phyloP scores from a whole-genome alignment of 202 grass and related monocot species.

The Panicum virgatum region DNA sequence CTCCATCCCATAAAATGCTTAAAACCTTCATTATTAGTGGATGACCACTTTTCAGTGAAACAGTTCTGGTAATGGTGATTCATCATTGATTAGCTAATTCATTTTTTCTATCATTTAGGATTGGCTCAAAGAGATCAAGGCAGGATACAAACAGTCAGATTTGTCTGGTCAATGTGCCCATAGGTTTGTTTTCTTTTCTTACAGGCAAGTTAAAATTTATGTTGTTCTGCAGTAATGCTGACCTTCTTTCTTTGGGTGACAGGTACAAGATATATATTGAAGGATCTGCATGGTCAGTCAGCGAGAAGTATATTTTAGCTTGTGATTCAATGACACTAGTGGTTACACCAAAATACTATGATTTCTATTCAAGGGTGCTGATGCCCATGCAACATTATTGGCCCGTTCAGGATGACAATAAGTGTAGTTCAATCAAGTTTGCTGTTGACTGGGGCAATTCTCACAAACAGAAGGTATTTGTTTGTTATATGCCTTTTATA shows the following conservation, averaged over 20 bases:
- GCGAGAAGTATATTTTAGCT: slow-evolving; percentile 96
- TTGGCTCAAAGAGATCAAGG: slow-evolving; percentile 78
- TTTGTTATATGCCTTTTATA: neutral
- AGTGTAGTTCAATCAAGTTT: slow-evolving; percentile 79
- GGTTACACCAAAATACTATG: slow-evolving; percentile 76
- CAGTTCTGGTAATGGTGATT: slow-evolving; percentile 17
- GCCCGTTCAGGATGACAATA: slow-evolving; percentile 63
- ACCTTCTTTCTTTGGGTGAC: slow-evolving; percentile 21
- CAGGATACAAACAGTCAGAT: slow-evolving; percentile 82
- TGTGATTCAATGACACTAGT: slow-evolving; percentile 85
- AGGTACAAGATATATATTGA: slow-evolving; percentile 99
- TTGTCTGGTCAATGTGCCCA: slow-evolving; percentile 79
- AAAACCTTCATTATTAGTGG: slow-evolving; percentile 2
- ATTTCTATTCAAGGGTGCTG: slow-evolving; percentile 80
- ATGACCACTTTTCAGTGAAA: neutral
- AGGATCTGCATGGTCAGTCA: slow-evolving; percentile 90
- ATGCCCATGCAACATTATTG: slow-evolving; percentile 88
- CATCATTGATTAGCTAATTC: slow-evolving; percentile 30
- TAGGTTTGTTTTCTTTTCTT: slow-evolving; percentile 52
- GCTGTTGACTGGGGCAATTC: slow-evolving; percentile 97
- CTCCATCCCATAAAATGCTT: neutral
- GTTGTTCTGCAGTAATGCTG: neutral
- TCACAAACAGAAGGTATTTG: slow-evolving; percentile 73
- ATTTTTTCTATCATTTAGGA: slow-evolving; percentile 44
- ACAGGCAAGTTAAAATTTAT: neutral